Evolutionary conservation across 257 asterid species (phyloP), one percentile per base, ranked within the genome.

Genomic region (Paraleonurus japonicus): DNA sequence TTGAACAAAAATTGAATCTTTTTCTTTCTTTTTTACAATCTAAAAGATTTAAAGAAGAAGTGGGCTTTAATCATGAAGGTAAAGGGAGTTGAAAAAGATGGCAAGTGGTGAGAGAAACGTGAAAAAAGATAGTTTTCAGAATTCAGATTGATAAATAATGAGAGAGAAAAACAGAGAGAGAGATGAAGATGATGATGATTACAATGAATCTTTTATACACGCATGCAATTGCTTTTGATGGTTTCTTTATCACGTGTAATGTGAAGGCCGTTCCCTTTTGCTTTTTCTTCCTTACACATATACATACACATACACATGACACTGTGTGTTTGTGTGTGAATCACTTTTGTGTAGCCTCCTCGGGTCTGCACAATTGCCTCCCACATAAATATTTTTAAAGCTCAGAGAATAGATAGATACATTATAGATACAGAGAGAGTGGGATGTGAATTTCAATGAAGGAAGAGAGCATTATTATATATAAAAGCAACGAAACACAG

Each of bases 221-320:
- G 90, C 98, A 92, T 92, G 98, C 98, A 92, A 81, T 45, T 84
- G 88, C 88, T 84, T 85, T 86, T 77, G 82, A 77, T 81, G 84
- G 82, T 37, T 77, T 78, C 80, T 88, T 82, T 76, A 79, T 89
- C 96, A 89, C 95, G 92, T 89, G 92, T 85, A 81, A 65, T 68
- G 78, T 66, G 80, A 76, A 75, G 78, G 73, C 85, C 81, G 78
- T 58, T 26, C 68, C 45, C 74, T 83, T 77, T 78, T 69, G 78
- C 85, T 73, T 82, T 82, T 78, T 78, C 68, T 58, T 32, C 23
- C 30, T 23, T 54, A 23, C 66, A 59, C 66, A 59, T 11, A 62
- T 2, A 55, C 28, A 33, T 13, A 24, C 3, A 45, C 4, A 64
- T 10, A 23, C 4, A n/a, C 39, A 39, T 48, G 17, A 32, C 39